Percentiles rank a stretch among this genome's conserved stretches.
Conservation (phyloP, 192 early-diverging fungal species). For the Mortierella hygrophila region DNA sequence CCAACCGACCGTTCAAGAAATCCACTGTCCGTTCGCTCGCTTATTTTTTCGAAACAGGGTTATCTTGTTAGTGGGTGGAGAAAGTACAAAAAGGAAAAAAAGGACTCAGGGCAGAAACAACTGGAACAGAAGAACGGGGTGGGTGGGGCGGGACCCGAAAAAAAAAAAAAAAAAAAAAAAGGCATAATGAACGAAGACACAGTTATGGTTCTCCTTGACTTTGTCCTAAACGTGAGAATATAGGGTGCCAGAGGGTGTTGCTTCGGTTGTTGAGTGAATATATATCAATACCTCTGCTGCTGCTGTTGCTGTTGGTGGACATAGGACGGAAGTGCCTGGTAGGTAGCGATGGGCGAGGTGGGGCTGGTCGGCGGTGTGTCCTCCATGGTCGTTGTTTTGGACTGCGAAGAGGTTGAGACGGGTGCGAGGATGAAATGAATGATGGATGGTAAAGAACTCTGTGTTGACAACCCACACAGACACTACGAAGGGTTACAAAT, state of each 20-base stretch:
- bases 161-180: background rate
- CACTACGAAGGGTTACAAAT: background rate
- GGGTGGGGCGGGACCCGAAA: background rate
- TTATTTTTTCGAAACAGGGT: background rate
- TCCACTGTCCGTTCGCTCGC: background rate
- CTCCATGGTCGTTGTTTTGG: constrained; percentile 12
- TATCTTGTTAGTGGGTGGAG: background rate
- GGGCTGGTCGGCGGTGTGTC: constrained; percentile 40
- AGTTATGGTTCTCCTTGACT: background rate
- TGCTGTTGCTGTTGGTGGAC: constrained; percentile 31
- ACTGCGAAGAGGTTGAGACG: background rate
- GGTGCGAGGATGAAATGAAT: constrained; percentile 35
- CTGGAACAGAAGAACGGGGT: background rate
- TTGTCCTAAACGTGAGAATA: background rate
- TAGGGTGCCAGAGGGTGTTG: background rate
- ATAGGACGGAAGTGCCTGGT: constrained; percentile 21
- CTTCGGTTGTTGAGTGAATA: background rate
- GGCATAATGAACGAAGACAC: background rate
- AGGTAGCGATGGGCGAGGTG: constrained; percentile 33
- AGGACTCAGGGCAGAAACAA: background rate
- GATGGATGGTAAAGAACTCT: background rate
- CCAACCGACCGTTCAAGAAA: background rate
- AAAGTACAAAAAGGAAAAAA: background rate
- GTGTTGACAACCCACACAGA: background rate
- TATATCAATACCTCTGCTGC: constrained; percentile 14